Conservation (phyloP, 139 green algal genomes). For the Coccomyxa sp. region DNA sequence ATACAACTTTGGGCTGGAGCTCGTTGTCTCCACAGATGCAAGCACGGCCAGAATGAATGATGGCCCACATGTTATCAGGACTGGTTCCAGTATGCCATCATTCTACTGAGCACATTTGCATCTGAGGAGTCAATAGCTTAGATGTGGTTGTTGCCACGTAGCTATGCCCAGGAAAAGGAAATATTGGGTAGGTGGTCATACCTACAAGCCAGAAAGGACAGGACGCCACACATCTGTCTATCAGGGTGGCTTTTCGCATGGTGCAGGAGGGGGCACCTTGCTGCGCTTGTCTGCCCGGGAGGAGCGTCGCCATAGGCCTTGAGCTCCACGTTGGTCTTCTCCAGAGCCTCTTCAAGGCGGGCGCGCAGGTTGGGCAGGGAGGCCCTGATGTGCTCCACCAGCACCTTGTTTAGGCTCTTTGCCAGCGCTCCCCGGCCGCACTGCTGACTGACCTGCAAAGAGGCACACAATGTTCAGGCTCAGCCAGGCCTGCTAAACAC, state of each 20-base stretch:
- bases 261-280: neutral
- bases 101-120: too few species aligned
- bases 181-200: neutral
- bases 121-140: too few species aligned
- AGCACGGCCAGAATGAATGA: too few species aligned
- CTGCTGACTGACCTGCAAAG: conserved; percentile 18
- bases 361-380: conserved; percentile 43
- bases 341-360: conserved; percentile 36
- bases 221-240: too few species aligned
- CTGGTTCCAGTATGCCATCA: too few species aligned
- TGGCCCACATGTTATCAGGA: too few species aligned
- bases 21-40: too few species aligned
- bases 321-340: conserved; percentile 39
- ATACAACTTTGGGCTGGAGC: too few species aligned
- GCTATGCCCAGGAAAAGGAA: neutral
- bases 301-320: conserved; percentile 43
- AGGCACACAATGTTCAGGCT: neutral
- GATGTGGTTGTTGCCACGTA: neutral
- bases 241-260: neutral
- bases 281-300: conserved; percentile 25
- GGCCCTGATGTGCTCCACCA: conserved; percentile 81
- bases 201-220: too few species aligned
- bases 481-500: too few species aligned
- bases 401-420: conserved; percentile 76
- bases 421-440: conserved; percentile 69